Evolutionary conservation across 108 stramenopile species (phyloP), one percentile per base, ranked within the genome.

Genomic region (Nitzschia palea): DNA sequence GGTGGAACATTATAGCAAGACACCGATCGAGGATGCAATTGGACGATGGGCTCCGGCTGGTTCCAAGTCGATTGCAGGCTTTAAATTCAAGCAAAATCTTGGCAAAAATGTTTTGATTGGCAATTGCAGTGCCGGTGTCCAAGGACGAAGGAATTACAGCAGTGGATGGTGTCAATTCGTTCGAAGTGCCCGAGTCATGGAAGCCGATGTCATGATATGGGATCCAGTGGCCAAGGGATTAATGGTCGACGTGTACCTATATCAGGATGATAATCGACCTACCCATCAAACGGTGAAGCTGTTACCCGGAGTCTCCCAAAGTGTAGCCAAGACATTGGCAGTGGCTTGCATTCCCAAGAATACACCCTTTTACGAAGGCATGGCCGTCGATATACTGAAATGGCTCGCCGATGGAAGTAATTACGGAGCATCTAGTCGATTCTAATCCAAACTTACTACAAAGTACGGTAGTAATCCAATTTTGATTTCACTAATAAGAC

Each of bases 71-170:
- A 80, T 80, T 55, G 48, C 74, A 9, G 76, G 74, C 59, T 80
- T 80, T 65, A 80, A 80, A 55, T 80, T 74, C 70, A 76, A 59
- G 34, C 75, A 67, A 51, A 80, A 80, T 32, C 40, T 56, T 1
- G 80, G 80, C 2, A 48, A 44, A 29, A 45, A 6, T 9, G 74
- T 57, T 15, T 55, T 76, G 60, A 76, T 69, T 55, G 55, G 56
- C 22, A 67, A 67, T 44, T 66, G 63, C 40, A 25, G 51, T 18
- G 67, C 40, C 4, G 74, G 74, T 6, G 62, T 58, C 17, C 45
- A 47, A 30, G 74, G 74, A n/a, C 65, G 65, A 14, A 69, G 64
- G 62, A 76, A 76, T 33, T 76, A 69, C 58, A 60, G 51, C 33
- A 61, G 57, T 37, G 74, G 74, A 4, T 65, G 63, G 65, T 68